Percentiles rank a stretch among this genome's conserved stretches.
Conservation (phyloP, 768 basidiomycete species). For the Sutorius australiensis region DNA sequence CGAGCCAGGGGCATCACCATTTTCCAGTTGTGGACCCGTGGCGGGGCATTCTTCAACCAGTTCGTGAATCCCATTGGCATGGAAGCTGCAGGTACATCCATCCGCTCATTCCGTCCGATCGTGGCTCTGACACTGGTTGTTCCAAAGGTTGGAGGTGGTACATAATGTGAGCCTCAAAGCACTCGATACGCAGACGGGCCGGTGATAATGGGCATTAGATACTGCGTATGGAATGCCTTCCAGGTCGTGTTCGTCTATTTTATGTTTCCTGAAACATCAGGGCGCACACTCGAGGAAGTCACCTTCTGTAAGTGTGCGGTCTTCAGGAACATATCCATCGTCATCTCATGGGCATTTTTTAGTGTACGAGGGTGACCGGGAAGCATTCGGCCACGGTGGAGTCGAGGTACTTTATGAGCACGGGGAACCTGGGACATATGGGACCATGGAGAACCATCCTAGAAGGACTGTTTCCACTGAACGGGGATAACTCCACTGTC, state of each 20-base stretch:
- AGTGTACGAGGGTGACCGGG: slow-evolving; percentile 7
- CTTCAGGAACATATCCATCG: not conserved
- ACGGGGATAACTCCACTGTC: not conserved
- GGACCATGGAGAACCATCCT: not conserved
- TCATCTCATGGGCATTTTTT: not conserved
- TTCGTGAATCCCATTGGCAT: slow-evolving; percentile 20
- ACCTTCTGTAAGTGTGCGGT: slow-evolving; percentile 6
- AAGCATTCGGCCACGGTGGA: not conserved
- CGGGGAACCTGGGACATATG: not conserved
- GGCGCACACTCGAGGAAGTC: slow-evolving; percentile 12
- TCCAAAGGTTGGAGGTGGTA: slow-evolving; percentile 13
- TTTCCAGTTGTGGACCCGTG: slow-evolving; percentile 56
- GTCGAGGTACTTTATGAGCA: not conserved
- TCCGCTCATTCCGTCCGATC: not conserved
- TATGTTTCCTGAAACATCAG: slow-evolving; percentile 16
- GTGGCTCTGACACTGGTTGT: not conserved
- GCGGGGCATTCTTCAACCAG: slow-evolving; percentile 16
- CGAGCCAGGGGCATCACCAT: slow-evolving; percentile 60
- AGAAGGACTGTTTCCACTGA: not conserved
- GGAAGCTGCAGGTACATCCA: slow-evolving; percentile 2
- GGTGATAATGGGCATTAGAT: not conserved
- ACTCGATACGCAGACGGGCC: no score
- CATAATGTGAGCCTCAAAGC: not conserved
- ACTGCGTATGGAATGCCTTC: slow-evolving; percentile 12
- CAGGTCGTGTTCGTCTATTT: slow-evolving; percentile 13